Conservation (phyloP, 2,329 filamentous ascomycete genomes). For the Epichloe festucae region DNA sequence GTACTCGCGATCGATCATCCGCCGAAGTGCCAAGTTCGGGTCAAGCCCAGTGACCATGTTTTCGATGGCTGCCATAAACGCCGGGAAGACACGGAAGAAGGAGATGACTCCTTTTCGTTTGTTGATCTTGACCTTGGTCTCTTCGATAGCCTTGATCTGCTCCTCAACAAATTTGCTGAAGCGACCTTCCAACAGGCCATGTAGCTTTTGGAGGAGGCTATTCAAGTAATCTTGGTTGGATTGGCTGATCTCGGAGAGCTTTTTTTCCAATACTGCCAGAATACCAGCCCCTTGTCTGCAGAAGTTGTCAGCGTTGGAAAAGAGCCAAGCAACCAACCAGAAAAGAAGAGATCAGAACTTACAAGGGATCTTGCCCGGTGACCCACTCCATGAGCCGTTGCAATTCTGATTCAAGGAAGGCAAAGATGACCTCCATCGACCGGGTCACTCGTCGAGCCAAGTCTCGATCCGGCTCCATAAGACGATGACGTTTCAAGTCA, state of each 20-base stretch:
- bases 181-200: slow-evolving; percentile 57
- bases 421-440: slow-evolving; percentile 80
- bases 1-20: slow-evolving; percentile 77
- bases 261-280: slow-evolving; percentile 64
- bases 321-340: neutral
- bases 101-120: slow-evolving; percentile 94
- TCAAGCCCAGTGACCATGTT: slow-evolving; percentile 59
- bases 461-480: slow-evolving; percentile 79
- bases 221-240: slow-evolving; percentile 89
- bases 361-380: slow-evolving; percentile 67
- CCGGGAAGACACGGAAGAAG: slow-evolving; percentile 87
- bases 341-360: slow-evolving; percentile 29
- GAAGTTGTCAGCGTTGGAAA: slow-evolving; percentile 6
- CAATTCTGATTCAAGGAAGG: slow-evolving; percentile 67
- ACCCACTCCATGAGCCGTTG: slow-evolving; percentile 76
- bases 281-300: slow-evolving; percentile 77
- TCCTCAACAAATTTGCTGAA: slow-evolving; percentile 89
- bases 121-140: slow-evolving; percentile 98
- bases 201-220: slow-evolving; percentile 65
- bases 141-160: slow-evolving; percentile 89
- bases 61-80: slow-evolving; percentile 72
- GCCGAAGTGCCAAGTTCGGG: slow-evolving; percentile 49
- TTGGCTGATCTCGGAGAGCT: slow-evolving; percentile 66
- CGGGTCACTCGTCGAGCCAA: slow-evolving; percentile 75
- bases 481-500: slow-evolving; percentile 59